Percentiles rank a stretch among this genome's conserved stretches.
phyloP scores from a whole-genome alignment of 306 rosid genomes.

The Glycine tomentella region DNA sequence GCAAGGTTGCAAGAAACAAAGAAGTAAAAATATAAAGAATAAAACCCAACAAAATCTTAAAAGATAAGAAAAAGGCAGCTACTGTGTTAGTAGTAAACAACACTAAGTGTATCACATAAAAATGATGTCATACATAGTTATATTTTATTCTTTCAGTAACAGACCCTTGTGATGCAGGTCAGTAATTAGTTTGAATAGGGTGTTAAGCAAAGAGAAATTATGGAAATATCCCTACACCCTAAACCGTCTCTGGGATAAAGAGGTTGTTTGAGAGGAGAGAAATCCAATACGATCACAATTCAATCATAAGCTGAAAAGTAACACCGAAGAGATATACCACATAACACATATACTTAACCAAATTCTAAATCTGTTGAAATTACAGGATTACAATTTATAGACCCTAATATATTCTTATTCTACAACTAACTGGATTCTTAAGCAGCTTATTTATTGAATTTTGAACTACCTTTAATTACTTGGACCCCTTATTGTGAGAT shows the following conservation, averaged over 20 bases:
- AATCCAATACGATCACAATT: conserved; percentile 22
- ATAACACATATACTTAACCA: neutral
- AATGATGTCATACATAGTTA: neutral
- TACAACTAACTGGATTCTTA: neutral
- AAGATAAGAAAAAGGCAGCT: conserved; percentile 13
- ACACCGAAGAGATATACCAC: neutral
- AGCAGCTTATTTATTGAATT: neutral
- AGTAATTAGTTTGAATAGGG: neutral
- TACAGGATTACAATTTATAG: neutral
- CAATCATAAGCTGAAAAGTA: neutral
- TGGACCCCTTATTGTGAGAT: neutral
- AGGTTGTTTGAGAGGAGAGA: neutral
- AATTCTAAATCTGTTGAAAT: neutral
- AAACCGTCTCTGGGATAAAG: neutral
- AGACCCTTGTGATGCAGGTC: neutral
- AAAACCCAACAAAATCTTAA: neutral
- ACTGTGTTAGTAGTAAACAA: neutral
- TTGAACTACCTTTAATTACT: neutral
- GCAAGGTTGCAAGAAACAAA: neutral
- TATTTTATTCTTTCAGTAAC: neutral
- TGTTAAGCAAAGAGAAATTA: neutral
- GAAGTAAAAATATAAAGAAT: neutral
- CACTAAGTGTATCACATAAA: neutral
- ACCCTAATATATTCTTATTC: neutral
- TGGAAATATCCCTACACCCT: neutral